phyloP scores from a whole-genome alignment of 2,329 filamentous ascomycete genomes.

The Colletotrichum neosansevieriae region DNA sequence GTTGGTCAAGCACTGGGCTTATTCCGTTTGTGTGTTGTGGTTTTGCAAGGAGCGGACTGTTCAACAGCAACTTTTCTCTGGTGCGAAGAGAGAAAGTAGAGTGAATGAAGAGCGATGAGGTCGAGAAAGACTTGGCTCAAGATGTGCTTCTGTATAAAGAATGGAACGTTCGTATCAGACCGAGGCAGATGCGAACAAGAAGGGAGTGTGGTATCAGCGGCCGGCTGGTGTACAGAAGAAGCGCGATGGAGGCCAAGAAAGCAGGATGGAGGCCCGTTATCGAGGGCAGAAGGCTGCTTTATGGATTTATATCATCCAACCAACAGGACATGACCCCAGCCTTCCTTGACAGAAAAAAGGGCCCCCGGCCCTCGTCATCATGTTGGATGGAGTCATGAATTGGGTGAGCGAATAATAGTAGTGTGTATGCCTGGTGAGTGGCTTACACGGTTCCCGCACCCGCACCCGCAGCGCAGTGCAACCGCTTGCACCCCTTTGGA shows the following conservation, averaged over 20 bases:
- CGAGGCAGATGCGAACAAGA: conserved; percentile 29
- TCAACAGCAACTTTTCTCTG: conserved; percentile 37
- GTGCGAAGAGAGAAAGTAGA: conserved; percentile 4
- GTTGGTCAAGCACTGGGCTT: conserved; percentile 36
- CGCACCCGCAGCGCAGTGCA: not conserved
- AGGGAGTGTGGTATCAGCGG: conserved; percentile 38
- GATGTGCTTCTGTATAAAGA: conserved; percentile 32
- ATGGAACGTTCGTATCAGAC: conserved; percentile 37
- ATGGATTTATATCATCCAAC: conserved; percentile 41
- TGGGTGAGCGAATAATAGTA: too few relatives aligned
- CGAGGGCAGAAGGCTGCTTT: conserved; percentile 20
- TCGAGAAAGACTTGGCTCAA: conserved; percentile 12
- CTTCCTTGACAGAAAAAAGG: conserved; percentile 20
- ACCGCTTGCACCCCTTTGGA: conserved; percentile 35
- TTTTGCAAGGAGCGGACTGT: conserved; percentile 37
- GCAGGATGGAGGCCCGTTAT: conserved; percentile 26
- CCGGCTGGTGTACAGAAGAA: conserved; percentile 37
- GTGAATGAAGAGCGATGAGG: conserved; percentile 2
- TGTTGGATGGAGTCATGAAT: conserved; percentile 18
- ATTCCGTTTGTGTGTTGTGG: not conserved
- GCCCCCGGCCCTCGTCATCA: conserved; percentile 14
- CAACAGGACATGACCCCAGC: conserved; percentile 27
- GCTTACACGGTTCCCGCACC: too few relatives aligned
- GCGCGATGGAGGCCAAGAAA: conserved; percentile 23
- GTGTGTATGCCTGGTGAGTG: not conserved